These are phyloP conservation scores for Dentipellis fragilis DNA, from an alignment of 768 basidiomycete genomes.

Conservation along the genomic window DNA sequence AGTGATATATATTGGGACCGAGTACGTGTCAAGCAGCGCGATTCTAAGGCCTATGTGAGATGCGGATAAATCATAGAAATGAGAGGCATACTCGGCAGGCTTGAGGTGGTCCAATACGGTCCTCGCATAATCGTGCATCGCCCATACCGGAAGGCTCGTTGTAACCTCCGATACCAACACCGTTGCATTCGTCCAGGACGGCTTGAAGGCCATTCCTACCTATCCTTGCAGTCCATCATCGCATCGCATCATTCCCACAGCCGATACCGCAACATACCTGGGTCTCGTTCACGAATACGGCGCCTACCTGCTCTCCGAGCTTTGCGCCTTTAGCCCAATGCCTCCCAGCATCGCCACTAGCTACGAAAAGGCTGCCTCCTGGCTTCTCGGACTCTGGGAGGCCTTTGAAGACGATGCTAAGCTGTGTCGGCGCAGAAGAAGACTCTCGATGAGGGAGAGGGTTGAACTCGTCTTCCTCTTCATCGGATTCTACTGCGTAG, in stretches of 20 bases:
- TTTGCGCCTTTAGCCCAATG: slow-evolving; percentile 14
- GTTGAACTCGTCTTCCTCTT: slow-evolving; percentile 18
- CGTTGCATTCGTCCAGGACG: slow-evolving; percentile 12
- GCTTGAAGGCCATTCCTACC: slow-evolving; percentile 14
- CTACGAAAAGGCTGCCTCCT: slow-evolving; percentile 8
- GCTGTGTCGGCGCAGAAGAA: not conserved
- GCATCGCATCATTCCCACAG: not conserved
- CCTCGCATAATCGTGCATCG: slow-evolving; percentile 16
- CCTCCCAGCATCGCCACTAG: slow-evolving; percentile 13
- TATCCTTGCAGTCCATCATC: not conserved
- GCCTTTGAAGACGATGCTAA: not conserved
- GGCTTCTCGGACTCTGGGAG: not conserved
- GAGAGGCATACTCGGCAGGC: slow-evolving; percentile 11
- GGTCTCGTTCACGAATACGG: slow-evolving; percentile 3
- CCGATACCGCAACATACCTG: slow-evolving; percentile 2
- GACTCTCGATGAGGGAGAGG: slow-evolving; percentile 6
- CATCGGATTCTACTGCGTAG: slow-evolving; percentile 19
- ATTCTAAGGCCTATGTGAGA: slow-evolving; percentile 6
- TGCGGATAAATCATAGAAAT: not conserved
- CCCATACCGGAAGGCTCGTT: slow-evolving; percentile 13
- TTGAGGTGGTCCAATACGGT: slow-evolving; percentile 11
- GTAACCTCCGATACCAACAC: slow-evolving; percentile 14
- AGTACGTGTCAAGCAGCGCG: slow-evolving; percentile 15
- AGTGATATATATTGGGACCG: slow-evolving; percentile 13
- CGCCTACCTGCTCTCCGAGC: slow-evolving; percentile 14